Conservation (phyloP, 1,139 yeast species). For the Candida sp. region DNA sequence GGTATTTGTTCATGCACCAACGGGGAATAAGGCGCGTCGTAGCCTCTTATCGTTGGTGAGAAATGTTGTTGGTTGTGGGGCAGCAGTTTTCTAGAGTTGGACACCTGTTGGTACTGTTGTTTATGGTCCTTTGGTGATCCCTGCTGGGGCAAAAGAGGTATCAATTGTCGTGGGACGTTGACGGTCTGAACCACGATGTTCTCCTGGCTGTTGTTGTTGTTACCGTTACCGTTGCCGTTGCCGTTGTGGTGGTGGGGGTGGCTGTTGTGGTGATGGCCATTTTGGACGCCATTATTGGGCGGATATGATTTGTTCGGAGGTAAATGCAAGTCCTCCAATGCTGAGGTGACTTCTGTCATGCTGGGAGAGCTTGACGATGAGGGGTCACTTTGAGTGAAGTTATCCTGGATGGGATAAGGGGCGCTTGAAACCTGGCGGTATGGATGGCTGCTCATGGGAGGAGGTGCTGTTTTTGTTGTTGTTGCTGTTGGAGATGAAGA, state of each 20-base stretch:
- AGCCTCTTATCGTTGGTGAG: slow-evolving; percentile 9
- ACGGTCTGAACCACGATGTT: slow-evolving; percentile 4
- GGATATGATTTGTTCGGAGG: slow-evolving; percentile 14
- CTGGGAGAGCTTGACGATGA: slow-evolving; percentile 11
- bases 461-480: neutral
- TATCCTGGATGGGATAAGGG: slow-evolving; percentile 29
- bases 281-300: neutral
- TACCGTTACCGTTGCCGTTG: neutral
- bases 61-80: slow-evolving; percentile 4
- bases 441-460: slow-evolving; percentile 14
- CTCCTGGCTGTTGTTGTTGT: slow-evolving; percentile 3
- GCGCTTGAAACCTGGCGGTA: slow-evolving; percentile 18
- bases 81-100: slow-evolving; percentile 1
- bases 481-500: neutral
- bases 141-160: slow-evolving; percentile 5
- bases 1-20: neutral
- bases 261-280: slow-evolving; percentile 3
- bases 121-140: neutral
- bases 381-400: slow-evolving; percentile 7
- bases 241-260: neutral
- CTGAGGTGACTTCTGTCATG: slow-evolving; percentile 14
- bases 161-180: slow-evolving; percentile 5
- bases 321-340: slow-evolving; percentile 16
- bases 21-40: slow-evolving; percentile 3
- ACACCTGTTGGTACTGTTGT: slow-evolving; percentile 4